Evolutionary conservation across 345 rosid genomes (phyloP).

Genomic region (Rhodamnia argentea): DNA sequence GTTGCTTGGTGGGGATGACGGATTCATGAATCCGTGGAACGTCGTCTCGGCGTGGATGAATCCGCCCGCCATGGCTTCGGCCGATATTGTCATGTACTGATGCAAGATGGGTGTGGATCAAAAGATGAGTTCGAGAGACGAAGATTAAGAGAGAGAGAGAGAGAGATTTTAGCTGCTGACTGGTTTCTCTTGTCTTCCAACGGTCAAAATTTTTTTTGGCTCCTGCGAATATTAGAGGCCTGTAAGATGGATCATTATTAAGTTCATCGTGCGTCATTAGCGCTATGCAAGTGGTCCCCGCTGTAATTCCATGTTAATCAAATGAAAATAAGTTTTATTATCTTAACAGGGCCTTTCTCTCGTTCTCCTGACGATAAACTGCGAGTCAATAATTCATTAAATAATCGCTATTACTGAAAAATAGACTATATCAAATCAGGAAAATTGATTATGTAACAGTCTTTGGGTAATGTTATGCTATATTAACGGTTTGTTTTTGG

Average conservation of each 20-base stretch:
- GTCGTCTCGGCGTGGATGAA: neutral
- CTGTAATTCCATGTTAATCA: neutral
- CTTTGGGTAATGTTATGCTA: too few species aligned
- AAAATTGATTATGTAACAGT: too few species aligned
- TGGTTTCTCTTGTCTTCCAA: neutral
- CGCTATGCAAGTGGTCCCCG: neutral
- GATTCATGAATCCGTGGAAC: neutral
- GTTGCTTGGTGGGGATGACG: neutral
- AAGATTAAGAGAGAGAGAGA: neutral
- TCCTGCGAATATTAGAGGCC: neutral
- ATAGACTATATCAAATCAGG: neutral
- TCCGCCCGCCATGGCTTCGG: neutral
- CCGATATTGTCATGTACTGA: constrained; percentile 7
- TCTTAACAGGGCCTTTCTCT: neutral
- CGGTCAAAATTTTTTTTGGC: neutral
- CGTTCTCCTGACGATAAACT: neutral
- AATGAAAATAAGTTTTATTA: neutral
- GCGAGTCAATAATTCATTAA: too few species aligned
- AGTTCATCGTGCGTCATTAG: neutral
- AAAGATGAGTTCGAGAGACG: too few species aligned
- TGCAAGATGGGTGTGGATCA: neutral
- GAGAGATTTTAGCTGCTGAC: too few species aligned
- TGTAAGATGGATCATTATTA: neutral
- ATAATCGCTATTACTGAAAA: neutral
- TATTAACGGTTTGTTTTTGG: too few species aligned